Evolutionary conservation across 306 rosid genomes (phyloP).

Genomic region (Dalbergia oliveri): DNA sequence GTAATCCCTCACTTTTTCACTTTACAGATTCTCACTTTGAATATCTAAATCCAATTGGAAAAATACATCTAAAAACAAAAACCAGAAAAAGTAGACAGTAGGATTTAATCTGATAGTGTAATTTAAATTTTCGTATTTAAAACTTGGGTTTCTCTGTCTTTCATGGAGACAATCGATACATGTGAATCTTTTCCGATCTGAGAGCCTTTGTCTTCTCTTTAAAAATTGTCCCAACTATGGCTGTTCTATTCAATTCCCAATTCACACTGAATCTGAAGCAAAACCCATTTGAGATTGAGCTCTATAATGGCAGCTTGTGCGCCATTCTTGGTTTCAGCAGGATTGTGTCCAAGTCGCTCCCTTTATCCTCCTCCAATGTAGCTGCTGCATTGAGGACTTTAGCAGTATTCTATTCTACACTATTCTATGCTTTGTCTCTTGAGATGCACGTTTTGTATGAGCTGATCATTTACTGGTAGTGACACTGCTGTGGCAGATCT

Average conservation of each 20-base stretch:
- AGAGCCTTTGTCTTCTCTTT: slow-evolving; percentile 48
- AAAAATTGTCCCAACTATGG: slow-evolving; percentile 10
- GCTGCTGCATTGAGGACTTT: slow-evolving; percentile 39
- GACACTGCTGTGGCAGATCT: slow-evolving; percentile 60
- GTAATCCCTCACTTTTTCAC: no score
- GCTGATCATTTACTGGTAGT: slow-evolving; percentile 12
- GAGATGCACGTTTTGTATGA: background rate
- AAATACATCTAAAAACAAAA: no score
- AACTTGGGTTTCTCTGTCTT: slow-evolving; percentile 88
- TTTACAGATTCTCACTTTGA: no score
- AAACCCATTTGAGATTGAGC: background rate
- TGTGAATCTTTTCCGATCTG: background rate
- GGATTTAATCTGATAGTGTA: no score
- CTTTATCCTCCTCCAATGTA: slow-evolving; percentile 30
- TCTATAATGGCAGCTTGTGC: slow-evolving; percentile 74
- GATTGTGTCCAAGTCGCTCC: background rate
- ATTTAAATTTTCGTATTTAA: no score
- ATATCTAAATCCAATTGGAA: no score
- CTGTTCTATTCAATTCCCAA: slow-evolving; percentile 40
- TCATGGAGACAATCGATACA: slow-evolving; percentile 65
- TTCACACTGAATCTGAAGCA: background rate
- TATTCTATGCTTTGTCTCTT: background rate
- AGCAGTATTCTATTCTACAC: slow-evolving; percentile 45
- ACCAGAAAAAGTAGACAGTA: no score
- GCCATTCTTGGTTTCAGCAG: background rate